Evolutionary conservation across 176 grass and related monocot species (phyloP).

Genomic region (Tillandsia leiboldiana): DNA sequence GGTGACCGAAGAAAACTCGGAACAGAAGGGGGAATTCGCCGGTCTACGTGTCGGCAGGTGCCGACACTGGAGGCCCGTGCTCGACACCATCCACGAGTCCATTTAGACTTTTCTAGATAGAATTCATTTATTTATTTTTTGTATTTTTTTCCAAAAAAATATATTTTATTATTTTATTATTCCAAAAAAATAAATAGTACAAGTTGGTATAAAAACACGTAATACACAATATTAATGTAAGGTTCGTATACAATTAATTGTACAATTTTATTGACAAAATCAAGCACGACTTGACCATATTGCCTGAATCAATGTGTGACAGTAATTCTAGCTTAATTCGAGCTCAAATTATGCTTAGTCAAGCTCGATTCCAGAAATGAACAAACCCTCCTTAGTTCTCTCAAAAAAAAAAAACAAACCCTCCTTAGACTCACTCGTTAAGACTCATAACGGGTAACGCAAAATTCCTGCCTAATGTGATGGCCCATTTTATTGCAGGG

Average conservation of each 20-base stretch:
- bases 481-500: too few species aligned
- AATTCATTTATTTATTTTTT: background rate
- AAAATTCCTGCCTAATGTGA: too few species aligned
- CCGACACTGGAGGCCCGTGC: conserved; percentile 40
- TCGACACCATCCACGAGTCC: conserved; percentile 42
- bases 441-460: too few species aligned
- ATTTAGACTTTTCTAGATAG: background rate
- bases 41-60: conserved; percentile 1
- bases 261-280: background rate
- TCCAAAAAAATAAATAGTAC: background rate
- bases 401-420: too few species aligned
- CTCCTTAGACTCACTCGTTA: too few species aligned
- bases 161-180: too few species aligned
- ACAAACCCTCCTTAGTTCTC: too few species aligned
- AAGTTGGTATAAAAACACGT: background rate
- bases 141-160: background rate
- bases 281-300: too few species aligned
- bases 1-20: background rate
- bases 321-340: too few species aligned
- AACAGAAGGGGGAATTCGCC: background rate
- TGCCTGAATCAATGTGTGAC: too few species aligned
- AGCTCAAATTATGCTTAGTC: too few species aligned
- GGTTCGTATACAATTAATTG: background rate
- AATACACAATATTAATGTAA: background rate
- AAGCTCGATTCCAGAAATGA: too few species aligned